Evolutionary conservation across 1,139 yeast genomes (phyloP).

Genomic region (Taphrina wiesneri): DNA sequence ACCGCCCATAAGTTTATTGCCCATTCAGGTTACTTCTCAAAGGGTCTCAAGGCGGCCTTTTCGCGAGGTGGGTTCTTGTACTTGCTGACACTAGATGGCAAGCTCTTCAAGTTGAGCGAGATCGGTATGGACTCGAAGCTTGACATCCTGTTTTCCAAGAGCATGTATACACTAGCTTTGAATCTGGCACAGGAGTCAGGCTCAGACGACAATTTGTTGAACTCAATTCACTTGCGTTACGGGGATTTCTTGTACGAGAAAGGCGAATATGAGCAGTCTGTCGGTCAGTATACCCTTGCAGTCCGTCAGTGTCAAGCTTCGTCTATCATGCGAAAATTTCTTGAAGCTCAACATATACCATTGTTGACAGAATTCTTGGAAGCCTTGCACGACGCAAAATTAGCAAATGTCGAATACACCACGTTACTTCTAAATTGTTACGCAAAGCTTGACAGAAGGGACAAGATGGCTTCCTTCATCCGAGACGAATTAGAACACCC

Average conservation of each 20-base stretch:
- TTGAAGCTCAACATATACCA: constrained; percentile 75
- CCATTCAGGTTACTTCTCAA: constrained; percentile 66
- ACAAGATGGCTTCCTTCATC: constrained; percentile 62
- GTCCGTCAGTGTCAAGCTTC: constrained; percentile 58
- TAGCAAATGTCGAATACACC: constrained; percentile 74
- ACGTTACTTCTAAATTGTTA: constrained; percentile 79
- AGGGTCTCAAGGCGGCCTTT: constrained; percentile 60
- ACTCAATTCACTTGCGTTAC: constrained; percentile 62
- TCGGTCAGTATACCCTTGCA: constrained; percentile 64
- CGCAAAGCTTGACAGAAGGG: constrained; percentile 69
- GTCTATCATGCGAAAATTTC: constrained; percentile 76
- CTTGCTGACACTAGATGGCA: constrained; percentile 72
- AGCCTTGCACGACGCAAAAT: constrained; percentile 54
- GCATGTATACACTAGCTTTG: constrained; percentile 71
- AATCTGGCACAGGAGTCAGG: constrained; percentile 58
- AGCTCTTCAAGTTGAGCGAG: constrained; percentile 67
- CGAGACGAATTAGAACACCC: constrained; percentile 49
- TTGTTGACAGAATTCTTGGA: constrained; percentile 67
- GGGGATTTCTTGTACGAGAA: constrained; percentile 72
- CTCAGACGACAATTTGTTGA: constrained; percentile 49
- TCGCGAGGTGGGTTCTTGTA: constrained; percentile 59
- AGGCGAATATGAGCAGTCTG: constrained; percentile 67
- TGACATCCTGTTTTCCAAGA: constrained; percentile 68
- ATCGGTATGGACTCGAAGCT: constrained; percentile 66
- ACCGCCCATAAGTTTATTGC: constrained; percentile 68